Evolutionary conservation across 805 yeast species (phyloP).

Genomic region (Tetrapisispora iriomotensis): DNA sequence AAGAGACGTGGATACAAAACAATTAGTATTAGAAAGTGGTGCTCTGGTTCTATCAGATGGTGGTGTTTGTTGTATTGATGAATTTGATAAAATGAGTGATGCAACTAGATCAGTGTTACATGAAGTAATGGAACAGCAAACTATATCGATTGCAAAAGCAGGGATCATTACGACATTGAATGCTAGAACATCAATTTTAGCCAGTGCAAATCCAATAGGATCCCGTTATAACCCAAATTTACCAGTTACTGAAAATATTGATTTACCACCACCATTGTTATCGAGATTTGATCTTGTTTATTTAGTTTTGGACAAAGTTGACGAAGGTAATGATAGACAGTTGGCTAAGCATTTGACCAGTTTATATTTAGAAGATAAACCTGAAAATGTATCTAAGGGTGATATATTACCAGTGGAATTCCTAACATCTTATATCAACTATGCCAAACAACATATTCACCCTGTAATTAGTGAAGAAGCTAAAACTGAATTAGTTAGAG

Average conservation of each 20-base stretch:
- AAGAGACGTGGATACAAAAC: conserved; percentile 87
- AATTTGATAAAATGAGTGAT: conserved; percentile 95
- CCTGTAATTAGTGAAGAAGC: conserved; percentile 80
- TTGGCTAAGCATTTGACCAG: conserved; percentile 85
- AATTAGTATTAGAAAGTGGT: conserved; percentile 88
- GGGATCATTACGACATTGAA: conserved; percentile 95
- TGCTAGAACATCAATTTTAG: conserved; percentile 91
- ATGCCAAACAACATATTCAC: conserved; percentile 75
- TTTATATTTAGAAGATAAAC: conserved; percentile 83
- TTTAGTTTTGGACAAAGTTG: conserved; percentile 84
- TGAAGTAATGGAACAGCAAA: conserved; percentile 99
- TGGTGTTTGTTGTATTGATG: conserved; percentile 98
- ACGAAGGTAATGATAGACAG: conserved; percentile 72
- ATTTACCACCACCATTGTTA: conserved; percentile 88
- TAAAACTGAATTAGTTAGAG: conserved; percentile 71
- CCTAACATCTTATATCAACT: conserved; percentile 79
- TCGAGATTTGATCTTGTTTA: conserved; percentile 94
- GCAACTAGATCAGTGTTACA: conserved; percentile 89
- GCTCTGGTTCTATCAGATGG: conserved; percentile 95
- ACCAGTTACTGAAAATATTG: conserved; percentile 92
- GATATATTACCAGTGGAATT: conserved; percentile 81
- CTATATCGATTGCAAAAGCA: conserved; percentile 95
- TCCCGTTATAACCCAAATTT: conserved; percentile 90
- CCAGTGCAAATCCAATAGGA: conserved; percentile 95
- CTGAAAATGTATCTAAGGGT: conserved; percentile 55